Evolutionary conservation across 2,329 filamentous ascomycete genomes (phyloP).

Genomic region (Xylaria sp.): DNA sequence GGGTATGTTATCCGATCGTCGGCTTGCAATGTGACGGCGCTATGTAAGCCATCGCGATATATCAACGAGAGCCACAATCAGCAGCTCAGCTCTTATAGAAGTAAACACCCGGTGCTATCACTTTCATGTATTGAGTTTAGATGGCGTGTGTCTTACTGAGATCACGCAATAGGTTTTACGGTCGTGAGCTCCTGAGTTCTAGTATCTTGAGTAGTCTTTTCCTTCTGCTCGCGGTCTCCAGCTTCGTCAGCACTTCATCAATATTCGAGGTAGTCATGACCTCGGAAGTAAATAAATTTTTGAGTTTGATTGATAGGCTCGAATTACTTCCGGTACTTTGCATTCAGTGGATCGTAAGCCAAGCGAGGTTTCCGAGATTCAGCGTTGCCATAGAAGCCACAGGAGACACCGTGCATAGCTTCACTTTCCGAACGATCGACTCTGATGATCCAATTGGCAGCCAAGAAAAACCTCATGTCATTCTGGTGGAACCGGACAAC

Average conservation of each 20-base stretch:
- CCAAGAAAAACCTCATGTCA: not conserved
- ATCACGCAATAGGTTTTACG: not conserved
- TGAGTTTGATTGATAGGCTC: not conserved
- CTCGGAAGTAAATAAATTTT: not conserved
- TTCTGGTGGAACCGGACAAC: too few species aligned
- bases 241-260: not conserved
- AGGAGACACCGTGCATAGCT: slow-evolving; percentile 17
- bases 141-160: too few species aligned
- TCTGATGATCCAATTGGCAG: not conserved
- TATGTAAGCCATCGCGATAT: too few species aligned
- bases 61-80: not conserved
- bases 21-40: not conserved
- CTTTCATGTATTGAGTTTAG: not conserved
- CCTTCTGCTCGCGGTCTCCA: too few species aligned
- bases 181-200: too few species aligned
- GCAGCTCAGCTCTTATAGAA: not conserved
- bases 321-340: not conserved
- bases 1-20: not conserved
- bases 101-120: not conserved
- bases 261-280: not conserved
- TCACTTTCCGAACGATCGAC: not conserved
- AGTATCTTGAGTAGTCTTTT: too few species aligned
- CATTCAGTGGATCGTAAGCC: not conserved
- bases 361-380: slow-evolving; percentile 16
- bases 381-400: slow-evolving; percentile 25